Evolutionary conservation across 1,139 yeast species (phyloP).

Genomic region (Yamadazyma oceani): DNA sequence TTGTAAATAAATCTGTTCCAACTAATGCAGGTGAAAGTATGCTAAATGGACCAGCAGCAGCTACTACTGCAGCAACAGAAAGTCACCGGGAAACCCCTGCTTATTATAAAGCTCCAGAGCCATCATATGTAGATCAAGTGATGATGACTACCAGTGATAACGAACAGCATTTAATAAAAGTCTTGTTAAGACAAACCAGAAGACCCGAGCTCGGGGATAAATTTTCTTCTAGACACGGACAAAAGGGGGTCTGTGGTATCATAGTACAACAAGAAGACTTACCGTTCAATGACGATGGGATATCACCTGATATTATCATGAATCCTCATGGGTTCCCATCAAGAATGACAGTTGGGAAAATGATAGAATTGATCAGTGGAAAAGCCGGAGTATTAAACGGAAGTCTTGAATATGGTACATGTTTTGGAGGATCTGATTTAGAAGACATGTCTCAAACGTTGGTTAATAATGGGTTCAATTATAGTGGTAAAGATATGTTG

Average conservation of each 20-base stretch:
- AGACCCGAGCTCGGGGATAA: constrained; percentile 98
- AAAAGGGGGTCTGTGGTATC: constrained; percentile 98
- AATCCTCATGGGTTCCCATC: constrained; percentile 99
- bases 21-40: constrained; percentile 79
- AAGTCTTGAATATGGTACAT: constrained; percentile 89
- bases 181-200: constrained; percentile 89
- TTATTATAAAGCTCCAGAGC: constrained; percentile 90
- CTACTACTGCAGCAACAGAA: constrained; percentile 32
- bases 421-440: constrained; percentile 94
- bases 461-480: constrained; percentile 88
- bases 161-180: constrained; percentile 93
- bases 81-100: constrained; percentile 91
- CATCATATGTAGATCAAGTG: constrained; percentile 93
- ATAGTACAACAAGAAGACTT: constrained; percentile 95
- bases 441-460: constrained; percentile 94
- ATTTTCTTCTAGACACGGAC: constrained; percentile 96
- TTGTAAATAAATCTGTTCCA: constrained; percentile 90
- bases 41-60: constrained; percentile 26
- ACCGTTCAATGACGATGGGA: constrained; percentile 91
- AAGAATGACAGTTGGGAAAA: constrained; percentile 99
- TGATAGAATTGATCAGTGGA: constrained; percentile 95
- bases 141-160: constrained; percentile 96
- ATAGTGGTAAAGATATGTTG: constrained; percentile 96
- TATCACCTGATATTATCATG: constrained; percentile 94
- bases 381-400: constrained; percentile 98